Conservation (phyloP, 179 eudicot genomes). For the Carnegiea gigantea region DNA sequence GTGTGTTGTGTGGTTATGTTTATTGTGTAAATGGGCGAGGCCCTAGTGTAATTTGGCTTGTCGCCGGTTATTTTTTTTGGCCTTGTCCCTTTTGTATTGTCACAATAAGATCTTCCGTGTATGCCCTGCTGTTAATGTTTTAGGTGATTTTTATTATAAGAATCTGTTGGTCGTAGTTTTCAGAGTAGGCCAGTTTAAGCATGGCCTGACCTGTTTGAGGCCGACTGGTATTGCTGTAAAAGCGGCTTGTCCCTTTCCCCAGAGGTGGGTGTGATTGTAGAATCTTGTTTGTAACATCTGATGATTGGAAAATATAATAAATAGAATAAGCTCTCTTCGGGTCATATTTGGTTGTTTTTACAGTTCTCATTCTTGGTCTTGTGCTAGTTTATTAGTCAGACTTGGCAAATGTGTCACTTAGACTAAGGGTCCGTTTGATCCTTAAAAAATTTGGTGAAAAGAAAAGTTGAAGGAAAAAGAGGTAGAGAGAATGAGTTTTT, state of each 20-base stretch:
- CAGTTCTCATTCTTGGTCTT: too few species aligned
- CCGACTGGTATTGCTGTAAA: not conserved
- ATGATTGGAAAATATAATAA: not conserved
- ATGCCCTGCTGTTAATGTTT: not conserved
- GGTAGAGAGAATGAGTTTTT: too few species aligned
- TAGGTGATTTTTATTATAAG: constrained; percentile 6
- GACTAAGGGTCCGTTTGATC: not conserved
- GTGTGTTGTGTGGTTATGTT: constrained; percentile 20
- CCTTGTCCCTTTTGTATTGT: constrained; percentile 4
- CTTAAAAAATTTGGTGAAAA: too few species aligned
- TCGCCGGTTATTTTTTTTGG: not conserved
- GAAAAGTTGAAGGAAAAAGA: too few species aligned
- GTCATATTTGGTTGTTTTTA: not conserved
- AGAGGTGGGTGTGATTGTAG: not conserved
- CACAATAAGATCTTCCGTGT: not conserved
- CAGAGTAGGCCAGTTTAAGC: too few species aligned
- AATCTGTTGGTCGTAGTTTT: constrained; percentile 6
- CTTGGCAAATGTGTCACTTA: not conserved
- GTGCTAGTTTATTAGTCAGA: not conserved
- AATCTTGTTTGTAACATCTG: not conserved
- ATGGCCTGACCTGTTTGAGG: not conserved
- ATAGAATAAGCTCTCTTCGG: not conserved
- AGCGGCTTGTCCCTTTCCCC: not conserved
- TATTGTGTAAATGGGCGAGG: constrained; percentile 10
- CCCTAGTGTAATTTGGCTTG: constrained; percentile 4